Conservation (phyloP, 2,329 filamentous ascomycete genomes). For the Pseudogymnoascus sp. region DNA sequence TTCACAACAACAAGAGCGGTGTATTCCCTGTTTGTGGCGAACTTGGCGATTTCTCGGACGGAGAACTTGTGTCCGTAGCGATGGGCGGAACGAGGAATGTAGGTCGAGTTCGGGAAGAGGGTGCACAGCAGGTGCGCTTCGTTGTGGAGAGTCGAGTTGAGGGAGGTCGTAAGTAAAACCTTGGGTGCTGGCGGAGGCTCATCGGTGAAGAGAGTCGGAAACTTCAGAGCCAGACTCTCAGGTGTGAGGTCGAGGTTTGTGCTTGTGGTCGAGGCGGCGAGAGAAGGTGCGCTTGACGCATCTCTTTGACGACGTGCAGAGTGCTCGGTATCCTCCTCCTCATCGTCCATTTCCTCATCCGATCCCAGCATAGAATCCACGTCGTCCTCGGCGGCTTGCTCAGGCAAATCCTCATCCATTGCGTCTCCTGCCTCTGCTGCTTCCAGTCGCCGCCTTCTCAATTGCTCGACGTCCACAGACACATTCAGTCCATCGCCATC, state of each 20-base stretch:
- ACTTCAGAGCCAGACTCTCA: constrained; percentile 51
- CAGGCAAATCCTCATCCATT: constrained; percentile 33
- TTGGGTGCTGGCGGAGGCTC: constrained; percentile 61
- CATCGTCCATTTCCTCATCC: constrained; percentile 37
- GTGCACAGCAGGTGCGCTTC: constrained; percentile 71
- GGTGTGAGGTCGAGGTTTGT: constrained; percentile 59
- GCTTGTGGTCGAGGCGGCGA: constrained; percentile 52
- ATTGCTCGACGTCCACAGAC: constrained; percentile 49
- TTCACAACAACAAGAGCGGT: constrained; percentile 79
- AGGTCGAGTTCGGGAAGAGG: constrained; percentile 73
- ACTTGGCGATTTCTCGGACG: constrained; percentile 80
- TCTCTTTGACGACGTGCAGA: constrained; percentile 31
- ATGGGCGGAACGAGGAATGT: constrained; percentile 80
- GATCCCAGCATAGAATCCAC: constrained; percentile 75
- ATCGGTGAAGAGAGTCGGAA: constrained; percentile 55
- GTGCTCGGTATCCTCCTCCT: constrained; percentile 28
- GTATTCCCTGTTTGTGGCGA: constrained; percentile 74
- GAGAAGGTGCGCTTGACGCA: constrained; percentile 34
- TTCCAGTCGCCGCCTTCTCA: constrained; percentile 51
- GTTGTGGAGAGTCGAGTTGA: constrained; percentile 81
- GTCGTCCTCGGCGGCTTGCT: constrained; percentile 48
- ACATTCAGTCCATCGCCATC: constrained; percentile 51
- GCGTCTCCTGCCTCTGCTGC: constrained; percentile 41
- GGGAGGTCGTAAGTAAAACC: constrained; percentile 82
- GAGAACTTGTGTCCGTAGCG: constrained; percentile 85